Base-by-base conservation (phyloP, 2,329 filamentous ascomycete genomes). In the Ophiostoma australiae region DNA sequence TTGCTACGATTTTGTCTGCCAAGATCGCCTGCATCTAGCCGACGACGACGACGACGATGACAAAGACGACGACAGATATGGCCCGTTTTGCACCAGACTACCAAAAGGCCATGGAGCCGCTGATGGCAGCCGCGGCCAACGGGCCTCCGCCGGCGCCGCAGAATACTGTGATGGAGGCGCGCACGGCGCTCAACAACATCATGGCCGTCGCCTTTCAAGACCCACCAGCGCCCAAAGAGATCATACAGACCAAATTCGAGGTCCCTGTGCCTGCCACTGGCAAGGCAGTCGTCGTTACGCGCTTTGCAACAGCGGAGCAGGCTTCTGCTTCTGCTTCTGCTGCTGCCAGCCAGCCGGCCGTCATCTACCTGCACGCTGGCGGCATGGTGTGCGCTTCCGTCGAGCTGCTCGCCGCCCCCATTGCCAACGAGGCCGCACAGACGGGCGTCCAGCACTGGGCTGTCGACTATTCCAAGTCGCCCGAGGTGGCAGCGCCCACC, bases 391-490 rank as follows among this genome's bases (percentile, higher is more conserved):
- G 73, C 7, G 76, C 74, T 65, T 73, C 52, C 1, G 74, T 77
- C 11, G 48, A 71, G 11, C 17, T 74, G 58, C 71, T 75, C 72
- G 39, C 68, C 0, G 66, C 69, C 7, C 39, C 23, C 27, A 73
- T 76, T 11, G 73, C 74, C n/a, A 69, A 66, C 41, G 70, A 74
- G 33, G 75, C 74, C 1, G 37, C 69, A 44, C 65, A 41, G 1
- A 71, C 73, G 0, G 74, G 73, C 37, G 71, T 76, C 2, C 72
- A 74, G 70, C 68, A 76, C 63, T 78, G 74, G 44, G 75, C 82
- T 71, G 81, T 85, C 1, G 81, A 83, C 48, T 86, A 86, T 75
- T 77, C 83, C 0, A 78, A 85, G 15, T 83, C 83, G 1, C 85
- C 85, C 0, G 84, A 85, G 72, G 77, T 82, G 68, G 78, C 78